phyloP scores from a whole-genome alignment of 129 eudicot genomes.

The Sambucus nigra region DNA sequence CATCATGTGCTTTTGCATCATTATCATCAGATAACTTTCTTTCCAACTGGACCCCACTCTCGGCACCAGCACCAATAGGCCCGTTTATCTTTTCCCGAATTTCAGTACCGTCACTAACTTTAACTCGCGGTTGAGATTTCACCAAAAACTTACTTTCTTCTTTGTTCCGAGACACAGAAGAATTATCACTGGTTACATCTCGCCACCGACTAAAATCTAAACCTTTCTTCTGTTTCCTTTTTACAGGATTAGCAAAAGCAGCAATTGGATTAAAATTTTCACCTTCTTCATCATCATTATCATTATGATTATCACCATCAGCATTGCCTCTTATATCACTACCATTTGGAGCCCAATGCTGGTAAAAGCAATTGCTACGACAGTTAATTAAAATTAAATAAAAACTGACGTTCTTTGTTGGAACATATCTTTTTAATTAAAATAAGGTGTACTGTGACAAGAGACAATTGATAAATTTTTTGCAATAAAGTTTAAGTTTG shows the following conservation, averaged over 20 bases:
- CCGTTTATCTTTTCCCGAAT: slow-evolving; percentile 2
- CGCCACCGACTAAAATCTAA: slow-evolving; percentile 66
- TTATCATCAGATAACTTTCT: not conserved
- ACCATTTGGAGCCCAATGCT: slow-evolving; percentile 66
- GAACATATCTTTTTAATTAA: too few species aligned
- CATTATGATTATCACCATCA: slow-evolving; percentile 35
- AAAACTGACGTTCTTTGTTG: too few species aligned
- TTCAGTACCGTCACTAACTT: not conserved
- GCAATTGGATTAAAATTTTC: slow-evolving; percentile 35
- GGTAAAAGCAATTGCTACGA: slow-evolving; percentile 7
- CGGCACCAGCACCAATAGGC: not conserved
- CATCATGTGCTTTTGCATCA: slow-evolving; percentile 14
- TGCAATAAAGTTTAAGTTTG: too few species aligned
- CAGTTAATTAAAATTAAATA: slow-evolving; percentile 18
- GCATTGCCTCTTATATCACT: slow-evolving; percentile 10
- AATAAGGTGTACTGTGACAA: too few species aligned
- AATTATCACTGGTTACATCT: slow-evolving; percentile 26
- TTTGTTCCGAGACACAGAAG: slow-evolving; percentile 14
- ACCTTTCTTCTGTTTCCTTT: slow-evolving; percentile 64
- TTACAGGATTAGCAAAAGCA: slow-evolving; percentile 57
- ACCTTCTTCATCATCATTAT: slow-evolving; percentile 35
- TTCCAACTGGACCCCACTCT: slow-evolving; percentile 5
- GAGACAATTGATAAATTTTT: too few species aligned
- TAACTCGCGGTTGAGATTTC: not conserved
- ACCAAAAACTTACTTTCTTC: slow-evolving; percentile 13